Percentiles rank a stretch among this genome's conserved stretches.
phyloP scores from a whole-genome alignment of 805 yeast species.

The Metschnikowia koreensis region DNA sequence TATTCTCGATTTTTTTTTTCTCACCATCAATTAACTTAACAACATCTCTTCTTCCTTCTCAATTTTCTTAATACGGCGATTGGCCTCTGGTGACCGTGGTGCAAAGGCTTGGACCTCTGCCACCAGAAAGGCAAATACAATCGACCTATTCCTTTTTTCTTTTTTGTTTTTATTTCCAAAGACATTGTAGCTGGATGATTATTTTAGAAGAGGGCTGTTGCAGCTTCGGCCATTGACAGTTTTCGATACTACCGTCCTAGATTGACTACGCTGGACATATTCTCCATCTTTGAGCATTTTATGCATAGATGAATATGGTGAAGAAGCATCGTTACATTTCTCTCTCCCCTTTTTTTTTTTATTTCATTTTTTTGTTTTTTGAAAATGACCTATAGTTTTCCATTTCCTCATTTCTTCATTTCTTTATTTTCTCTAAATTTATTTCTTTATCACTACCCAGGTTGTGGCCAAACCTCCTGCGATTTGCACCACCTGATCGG shows the following conservation, averaged over 20 bases:
- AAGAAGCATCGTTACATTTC: slow-evolving; percentile 68
- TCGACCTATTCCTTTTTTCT: neutral
- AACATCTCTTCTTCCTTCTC: neutral
- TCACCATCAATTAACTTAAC: slow-evolving; percentile 10
- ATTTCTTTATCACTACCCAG: slow-evolving; percentile 46
- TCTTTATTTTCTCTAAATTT: neutral
- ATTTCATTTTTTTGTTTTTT: no score
- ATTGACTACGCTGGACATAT: slow-evolving; percentile 69
- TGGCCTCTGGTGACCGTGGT: slow-evolving; percentile 9
- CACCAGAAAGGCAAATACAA: slow-evolving; percentile 4
- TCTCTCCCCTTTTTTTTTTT: neutral
- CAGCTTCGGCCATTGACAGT: slow-evolving; percentile 12
- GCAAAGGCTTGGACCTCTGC: slow-evolving; percentile 17
- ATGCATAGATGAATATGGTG: slow-evolving; percentile 71
- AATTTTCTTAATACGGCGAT: neutral
- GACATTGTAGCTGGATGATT: slow-evolving; percentile 16
- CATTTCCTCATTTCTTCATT: no score
- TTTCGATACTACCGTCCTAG: slow-evolving; percentile 64
- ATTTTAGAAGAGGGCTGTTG: slow-evolving; percentile 15
- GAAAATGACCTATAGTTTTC: no score
- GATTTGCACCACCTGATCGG: slow-evolving; percentile 27
- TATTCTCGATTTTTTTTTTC: slow-evolving; percentile 11
- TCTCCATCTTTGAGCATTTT: slow-evolving; percentile 62
- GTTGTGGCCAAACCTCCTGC: slow-evolving; percentile 69
- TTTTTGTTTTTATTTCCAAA: no score